A percentile compares a stretch with the other conserved stretches of the same genome.
phyloP scores from a whole-genome alignment of 2,329 filamentous ascomycete species.

The Teratosphaeriaceae sp. region DNA sequence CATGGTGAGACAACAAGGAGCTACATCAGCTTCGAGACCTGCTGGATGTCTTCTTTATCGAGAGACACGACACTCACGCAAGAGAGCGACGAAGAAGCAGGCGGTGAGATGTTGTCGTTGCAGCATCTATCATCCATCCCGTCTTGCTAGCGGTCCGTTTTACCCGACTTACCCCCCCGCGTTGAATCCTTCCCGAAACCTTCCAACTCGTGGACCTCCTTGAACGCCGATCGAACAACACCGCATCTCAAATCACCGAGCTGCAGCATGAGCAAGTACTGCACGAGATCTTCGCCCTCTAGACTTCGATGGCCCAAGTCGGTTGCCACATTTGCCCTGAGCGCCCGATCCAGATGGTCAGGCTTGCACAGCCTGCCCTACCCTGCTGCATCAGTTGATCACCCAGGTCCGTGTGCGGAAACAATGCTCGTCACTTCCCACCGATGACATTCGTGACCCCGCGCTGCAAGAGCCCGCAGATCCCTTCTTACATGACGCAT shows the following conservation, averaged over 20 bases:
- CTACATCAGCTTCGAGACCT: too few species aligned
- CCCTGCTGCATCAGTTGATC: slow-evolving; percentile 1
- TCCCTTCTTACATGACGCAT: neutral
- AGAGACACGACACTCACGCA: too few species aligned
- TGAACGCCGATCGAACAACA: too few species aligned
- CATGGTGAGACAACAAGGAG: too few species aligned
- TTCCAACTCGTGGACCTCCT: neutral
- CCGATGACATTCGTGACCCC: slow-evolving; percentile 1
- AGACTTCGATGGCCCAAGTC: neutral
- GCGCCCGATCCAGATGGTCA: neutral
- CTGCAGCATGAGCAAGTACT: neutral
- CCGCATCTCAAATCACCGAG: too few species aligned
- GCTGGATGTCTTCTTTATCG: too few species aligned
- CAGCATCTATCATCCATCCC: too few species aligned
- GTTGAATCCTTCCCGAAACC: neutral
- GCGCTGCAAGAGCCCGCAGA: slow-evolving; percentile 1
- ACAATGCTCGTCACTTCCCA: slow-evolving; percentile 2
- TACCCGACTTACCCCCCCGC: neutral
- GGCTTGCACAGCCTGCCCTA: neutral
- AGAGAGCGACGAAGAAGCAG: too few species aligned
- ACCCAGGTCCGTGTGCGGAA: slow-evolving; percentile 1
- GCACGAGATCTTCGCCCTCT: neutral
- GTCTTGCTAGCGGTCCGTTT: too few species aligned
- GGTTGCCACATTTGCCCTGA: neutral
- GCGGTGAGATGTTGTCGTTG: too few species aligned